Percentiles rank a stretch among this genome's conserved stretches.
Evolutionary conservation across 805 yeast genomes (phyloP).

Genomic region (Komagataella kurtzmanii): DNA sequence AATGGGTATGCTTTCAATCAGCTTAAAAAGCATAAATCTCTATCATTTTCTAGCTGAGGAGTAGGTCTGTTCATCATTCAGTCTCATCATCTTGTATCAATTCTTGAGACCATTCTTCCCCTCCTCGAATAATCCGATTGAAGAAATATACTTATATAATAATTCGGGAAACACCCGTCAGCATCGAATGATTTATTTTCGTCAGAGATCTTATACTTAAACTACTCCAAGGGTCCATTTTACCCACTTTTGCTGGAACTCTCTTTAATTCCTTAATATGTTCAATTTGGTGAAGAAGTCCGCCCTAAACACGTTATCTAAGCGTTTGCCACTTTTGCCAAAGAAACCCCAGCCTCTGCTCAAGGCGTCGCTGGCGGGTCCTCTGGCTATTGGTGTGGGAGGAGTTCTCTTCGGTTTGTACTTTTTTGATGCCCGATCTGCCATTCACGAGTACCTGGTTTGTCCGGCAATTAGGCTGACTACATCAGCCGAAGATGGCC

Average conservation of each 20-base stretch:
- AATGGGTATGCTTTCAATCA: not conserved
- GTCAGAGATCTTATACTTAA: not conserved
- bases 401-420: constrained; percentile 28
- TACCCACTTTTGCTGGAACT: not conserved
- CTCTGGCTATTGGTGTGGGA: constrained; percentile 10
- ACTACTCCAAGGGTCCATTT: not conserved
- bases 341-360: not conserved
- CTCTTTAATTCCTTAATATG: not conserved
- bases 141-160: no score
- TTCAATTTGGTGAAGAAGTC: not conserved
- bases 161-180: not conserved
- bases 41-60: not conserved
- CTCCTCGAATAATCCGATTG: no score
- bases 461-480: constrained; percentile 62
- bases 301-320: not conserved
- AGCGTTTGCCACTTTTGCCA: not conserved
- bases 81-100: no score
- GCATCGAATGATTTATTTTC: not conserved
- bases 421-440: constrained; percentile 71
- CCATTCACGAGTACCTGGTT: constrained; percentile 65
- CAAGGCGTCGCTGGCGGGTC: constrained; percentile 2
- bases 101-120: no score
- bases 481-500: constrained; percentile 83
- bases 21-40: not conserved
- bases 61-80: not conserved